These are phyloP conservation scores for Trametes pubescens DNA, from an alignment of 1,284 basidiomycete genomes.

Conservation along the genomic window DNA sequence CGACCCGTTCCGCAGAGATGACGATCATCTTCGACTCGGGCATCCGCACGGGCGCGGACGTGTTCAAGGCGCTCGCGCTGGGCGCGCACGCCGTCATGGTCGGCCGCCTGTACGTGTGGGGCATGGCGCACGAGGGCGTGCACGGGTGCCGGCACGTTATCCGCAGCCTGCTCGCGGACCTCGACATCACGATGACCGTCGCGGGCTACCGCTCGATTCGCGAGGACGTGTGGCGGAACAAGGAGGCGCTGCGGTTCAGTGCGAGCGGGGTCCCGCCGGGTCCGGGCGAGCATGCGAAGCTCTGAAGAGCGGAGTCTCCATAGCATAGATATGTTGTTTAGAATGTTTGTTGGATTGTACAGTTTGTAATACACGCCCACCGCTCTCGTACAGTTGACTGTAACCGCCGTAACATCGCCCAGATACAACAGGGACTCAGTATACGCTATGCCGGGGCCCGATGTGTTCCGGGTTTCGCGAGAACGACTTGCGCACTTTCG, in stretches of 20 bases:
- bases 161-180: slow-evolving; percentile 66
- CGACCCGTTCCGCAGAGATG: slow-evolving; percentile 48
- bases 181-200: slow-evolving; percentile 65
- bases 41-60: slow-evolving; percentile 61
- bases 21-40: slow-evolving; percentile 70
- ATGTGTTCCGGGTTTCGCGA: not conserved
- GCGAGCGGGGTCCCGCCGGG: slow-evolving; percentile 48
- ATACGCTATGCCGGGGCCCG: not conserved
- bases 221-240: slow-evolving; percentile 48
- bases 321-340: not conserved
- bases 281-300: slow-evolving; percentile 49
- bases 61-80: slow-evolving; percentile 64
- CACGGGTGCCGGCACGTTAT: slow-evolving; percentile 63
- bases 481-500: slow-evolving; percentile 8
- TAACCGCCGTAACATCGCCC: not conserved
- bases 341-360: slow-evolving; percentile 1
- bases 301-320: slow-evolving; percentile 37
- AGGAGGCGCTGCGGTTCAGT: slow-evolving; percentile 48
- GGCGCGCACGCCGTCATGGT: slow-evolving; percentile 57
- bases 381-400: not conserved
- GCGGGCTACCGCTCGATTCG: slow-evolving; percentile 53
- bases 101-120: slow-evolving; percentile 59
- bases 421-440: no score
- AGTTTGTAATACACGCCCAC: not conserved
- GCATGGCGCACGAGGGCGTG: slow-evolving; percentile 58